Conservation (phyloP, 164 flowering plant species). For the Vitis amurensis region DNA sequence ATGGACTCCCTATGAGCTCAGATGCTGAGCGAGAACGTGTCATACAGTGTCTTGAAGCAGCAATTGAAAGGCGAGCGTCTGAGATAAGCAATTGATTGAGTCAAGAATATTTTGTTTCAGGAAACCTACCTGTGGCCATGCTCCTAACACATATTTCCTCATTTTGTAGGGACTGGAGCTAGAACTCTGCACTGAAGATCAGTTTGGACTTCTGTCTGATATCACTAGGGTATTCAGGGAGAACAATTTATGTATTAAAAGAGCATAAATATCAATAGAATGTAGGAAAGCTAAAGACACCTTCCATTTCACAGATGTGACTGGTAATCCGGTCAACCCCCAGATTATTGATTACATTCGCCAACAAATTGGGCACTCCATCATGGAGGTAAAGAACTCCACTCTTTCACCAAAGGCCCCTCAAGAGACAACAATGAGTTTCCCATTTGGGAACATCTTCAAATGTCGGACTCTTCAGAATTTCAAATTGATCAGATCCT, state of each 20-base stretch:
- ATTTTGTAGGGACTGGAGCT: constrained; percentile 68
- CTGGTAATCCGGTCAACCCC: constrained; percentile 72
- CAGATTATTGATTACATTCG: constrained; percentile 65
- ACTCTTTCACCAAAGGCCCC: constrained; percentile 29
- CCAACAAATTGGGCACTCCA: constrained; percentile 56
- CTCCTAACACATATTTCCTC: constrained; percentile 2
- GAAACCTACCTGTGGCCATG: neutral
- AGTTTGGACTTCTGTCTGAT: constrained; percentile 83
- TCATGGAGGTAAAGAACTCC: constrained; percentile 49
- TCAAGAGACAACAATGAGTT: constrained; percentile 49
- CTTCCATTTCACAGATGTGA: constrained; percentile 73
- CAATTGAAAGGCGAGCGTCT: constrained; percentile 78
- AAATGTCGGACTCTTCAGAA: constrained; percentile 48
- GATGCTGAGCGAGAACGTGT: constrained; percentile 56
- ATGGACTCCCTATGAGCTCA: constrained; percentile 83
- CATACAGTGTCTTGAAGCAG: constrained; percentile 66
- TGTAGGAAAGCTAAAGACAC: constrained; percentile 67
- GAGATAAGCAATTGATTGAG: constrained; percentile 43
- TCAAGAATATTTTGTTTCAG: neutral
- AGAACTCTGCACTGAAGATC: constrained; percentile 69
- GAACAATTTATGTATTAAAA: constrained; percentile 62
- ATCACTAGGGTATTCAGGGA: constrained; percentile 84
- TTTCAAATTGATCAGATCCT: constrained; percentile 55
- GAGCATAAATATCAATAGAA: constrained; percentile 78
- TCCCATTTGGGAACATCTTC: constrained; percentile 62